Percentiles rank a stretch among this genome's conserved stretches.
Evolutionary conservation across 768 basidiomycete genomes (phyloP).

Genomic region (Guyanaporus albipodus): DNA sequence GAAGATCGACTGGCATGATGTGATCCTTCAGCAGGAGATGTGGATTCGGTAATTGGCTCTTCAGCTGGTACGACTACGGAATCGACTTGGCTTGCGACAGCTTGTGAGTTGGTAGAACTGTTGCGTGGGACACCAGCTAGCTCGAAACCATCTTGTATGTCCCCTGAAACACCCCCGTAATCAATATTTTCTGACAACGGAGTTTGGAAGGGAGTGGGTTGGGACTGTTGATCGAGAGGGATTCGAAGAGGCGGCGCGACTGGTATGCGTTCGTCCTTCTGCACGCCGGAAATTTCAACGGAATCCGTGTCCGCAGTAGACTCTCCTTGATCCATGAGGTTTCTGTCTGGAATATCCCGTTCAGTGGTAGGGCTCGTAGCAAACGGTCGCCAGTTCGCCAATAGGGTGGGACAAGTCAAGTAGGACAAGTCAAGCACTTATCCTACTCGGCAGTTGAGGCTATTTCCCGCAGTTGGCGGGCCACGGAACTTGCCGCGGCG

Average conservation of each 20-base stretch:
- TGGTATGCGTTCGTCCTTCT: conserved; percentile 4
- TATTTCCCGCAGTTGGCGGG: not conserved
- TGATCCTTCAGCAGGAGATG: conserved; percentile 3
- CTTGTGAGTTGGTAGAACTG: not conserved
- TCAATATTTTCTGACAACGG: not conserved
- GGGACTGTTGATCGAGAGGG: conserved; percentile 5
- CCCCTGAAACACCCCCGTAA: not conserved
- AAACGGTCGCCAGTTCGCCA: too few species aligned
- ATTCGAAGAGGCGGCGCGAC: conserved; percentile 7
- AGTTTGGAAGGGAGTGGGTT: conserved; percentile 2
- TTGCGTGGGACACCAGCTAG: not conserved
- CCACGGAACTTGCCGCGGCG: conserved; percentile 28
- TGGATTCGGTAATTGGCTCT: not conserved
- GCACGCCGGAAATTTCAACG: conserved; percentile 1
- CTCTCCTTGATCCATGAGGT: conserved; percentile 18
- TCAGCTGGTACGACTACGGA: not conserved
- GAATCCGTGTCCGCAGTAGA: conserved; percentile 3
- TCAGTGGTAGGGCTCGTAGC: not conserved
- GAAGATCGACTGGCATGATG: conserved; percentile 4
- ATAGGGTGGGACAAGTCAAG: too few species aligned
- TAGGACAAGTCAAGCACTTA: too few species aligned
- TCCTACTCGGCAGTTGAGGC: too few species aligned
- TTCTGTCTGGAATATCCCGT: not conserved
- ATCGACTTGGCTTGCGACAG: conserved; percentile 2
- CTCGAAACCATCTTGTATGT: not conserved